Conservation (phyloP, 768 basidiomycete genomes). For the Russula abietina region DNA sequence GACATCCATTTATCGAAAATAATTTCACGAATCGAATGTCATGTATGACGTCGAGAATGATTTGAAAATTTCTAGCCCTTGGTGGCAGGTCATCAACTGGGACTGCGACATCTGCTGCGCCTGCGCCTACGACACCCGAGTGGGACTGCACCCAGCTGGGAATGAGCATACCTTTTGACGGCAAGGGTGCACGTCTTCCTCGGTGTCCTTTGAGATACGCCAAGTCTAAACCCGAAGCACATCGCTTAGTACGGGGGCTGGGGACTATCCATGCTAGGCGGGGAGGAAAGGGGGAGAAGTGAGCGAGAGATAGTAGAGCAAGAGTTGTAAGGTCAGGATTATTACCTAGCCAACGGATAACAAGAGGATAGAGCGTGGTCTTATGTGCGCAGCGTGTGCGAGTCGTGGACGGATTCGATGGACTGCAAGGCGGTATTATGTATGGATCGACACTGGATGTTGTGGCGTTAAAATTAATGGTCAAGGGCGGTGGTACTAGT, state of each 20-base stretch:
- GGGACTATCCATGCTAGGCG: conserved; percentile 6
- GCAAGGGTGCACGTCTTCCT: conserved; percentile 14
- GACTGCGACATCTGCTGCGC: too few relatives aligned
- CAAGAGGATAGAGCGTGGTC: too few relatives aligned
- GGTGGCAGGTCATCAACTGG: conserved; percentile 5
- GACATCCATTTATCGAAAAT: conserved; percentile 15
- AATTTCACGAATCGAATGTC: conserved; percentile 17
- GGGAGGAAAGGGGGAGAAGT: background rate
- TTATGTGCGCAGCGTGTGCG: too few relatives aligned
- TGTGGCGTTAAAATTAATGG: too few relatives aligned
- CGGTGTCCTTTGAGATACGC: background rate
- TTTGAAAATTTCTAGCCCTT: background rate
- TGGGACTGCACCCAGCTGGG: conserved; percentile 3
- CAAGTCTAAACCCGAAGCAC: background rate
- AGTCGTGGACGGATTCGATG: too few relatives aligned
- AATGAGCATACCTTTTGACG: conserved; percentile 3
- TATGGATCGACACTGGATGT: too few relatives aligned
- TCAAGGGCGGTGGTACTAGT: too few relatives aligned
- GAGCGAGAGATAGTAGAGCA: conserved; percentile 30
- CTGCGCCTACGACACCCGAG: conserved; percentile 1
- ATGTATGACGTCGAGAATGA: conserved; percentile 1
- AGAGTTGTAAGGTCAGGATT: too few relatives aligned
- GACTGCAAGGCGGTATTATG: too few relatives aligned
- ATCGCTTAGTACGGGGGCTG: conserved; percentile 15
- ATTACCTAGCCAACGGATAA: too few relatives aligned